These are phyloP conservation scores for Clausena lansium DNA, from an alignment of 345 rosid genomes.

Conservation along the genomic window DNA sequence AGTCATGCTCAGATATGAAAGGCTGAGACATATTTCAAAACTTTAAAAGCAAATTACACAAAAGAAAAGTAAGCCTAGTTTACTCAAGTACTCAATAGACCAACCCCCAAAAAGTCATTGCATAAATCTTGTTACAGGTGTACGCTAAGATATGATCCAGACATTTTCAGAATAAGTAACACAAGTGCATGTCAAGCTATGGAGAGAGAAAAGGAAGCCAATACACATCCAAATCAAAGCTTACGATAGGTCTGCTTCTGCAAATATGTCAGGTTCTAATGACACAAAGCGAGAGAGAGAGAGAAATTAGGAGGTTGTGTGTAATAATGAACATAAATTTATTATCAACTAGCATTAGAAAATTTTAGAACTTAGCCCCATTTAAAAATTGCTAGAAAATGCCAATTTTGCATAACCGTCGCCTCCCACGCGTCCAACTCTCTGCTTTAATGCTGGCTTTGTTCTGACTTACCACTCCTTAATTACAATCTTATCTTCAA, in stretches of 20 bases:
- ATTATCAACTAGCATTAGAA: background rate
- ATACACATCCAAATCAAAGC: slow-evolving; percentile 29
- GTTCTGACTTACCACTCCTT: slow-evolving; percentile 30
- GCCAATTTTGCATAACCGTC: slow-evolving; percentile 72
- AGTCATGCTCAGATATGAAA: slow-evolving; percentile 22
- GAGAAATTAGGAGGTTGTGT: slow-evolving; percentile 14
- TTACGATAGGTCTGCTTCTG: slow-evolving; percentile 7
- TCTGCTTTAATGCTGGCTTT: slow-evolving; percentile 30
- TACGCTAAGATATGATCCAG: slow-evolving; percentile 41
- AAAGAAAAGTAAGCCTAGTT: background rate
- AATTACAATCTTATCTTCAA: slow-evolving; percentile 45
- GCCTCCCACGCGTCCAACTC: slow-evolving; percentile 39
- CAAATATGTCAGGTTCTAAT: slow-evolving; percentile 44
- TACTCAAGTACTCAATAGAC: slow-evolving; percentile 4
- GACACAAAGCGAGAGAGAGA: slow-evolving; percentile 21
- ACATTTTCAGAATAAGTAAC: slow-evolving; percentile 14
- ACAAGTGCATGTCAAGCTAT: slow-evolving; percentile 39
- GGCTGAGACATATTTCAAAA: slow-evolving; percentile 20
- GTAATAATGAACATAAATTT: slow-evolving; percentile 27
- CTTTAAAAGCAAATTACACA: background rate
- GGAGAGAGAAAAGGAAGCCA: background rate
- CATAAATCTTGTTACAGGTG: slow-evolving; percentile 39
- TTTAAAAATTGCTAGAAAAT: slow-evolving; percentile 44
- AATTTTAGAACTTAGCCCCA: slow-evolving; percentile 17
- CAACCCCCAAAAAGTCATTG: slow-evolving; percentile 22